phyloP scores from a whole-genome alignment of 78 protist species.

The Bigelowiella natans region DNA sequence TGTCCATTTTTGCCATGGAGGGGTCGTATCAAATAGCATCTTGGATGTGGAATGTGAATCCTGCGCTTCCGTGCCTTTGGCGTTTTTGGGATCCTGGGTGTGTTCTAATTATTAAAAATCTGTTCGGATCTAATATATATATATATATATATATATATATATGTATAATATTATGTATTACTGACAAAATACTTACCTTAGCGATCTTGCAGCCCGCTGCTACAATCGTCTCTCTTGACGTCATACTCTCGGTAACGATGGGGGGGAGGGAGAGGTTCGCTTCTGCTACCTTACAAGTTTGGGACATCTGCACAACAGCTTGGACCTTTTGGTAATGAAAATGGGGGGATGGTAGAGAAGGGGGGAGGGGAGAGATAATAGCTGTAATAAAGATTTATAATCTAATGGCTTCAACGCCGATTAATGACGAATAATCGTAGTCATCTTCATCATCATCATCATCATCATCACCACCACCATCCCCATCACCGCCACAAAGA shows the following conservation, averaged over 20 bases:
- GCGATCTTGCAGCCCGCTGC: not conserved
- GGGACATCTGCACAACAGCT: slow-evolving; percentile 22
- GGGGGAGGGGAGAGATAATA: not conserved
- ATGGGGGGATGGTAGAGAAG: not conserved
- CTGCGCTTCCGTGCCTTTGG: too few species aligned
- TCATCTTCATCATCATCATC: too few species aligned
- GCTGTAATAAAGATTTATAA: not conserved
- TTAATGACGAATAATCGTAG: too few species aligned
- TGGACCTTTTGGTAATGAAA: not conserved
- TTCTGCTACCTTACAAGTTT: not conserved
- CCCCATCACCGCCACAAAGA: not conserved
- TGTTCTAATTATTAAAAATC: too few species aligned
- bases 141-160: not conserved
- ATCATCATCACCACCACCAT: not conserved
- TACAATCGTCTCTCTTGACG: not conserved
- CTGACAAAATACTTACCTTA: not conserved
- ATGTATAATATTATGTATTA: not conserved
- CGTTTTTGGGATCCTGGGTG: too few species aligned
- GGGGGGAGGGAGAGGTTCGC: not conserved
- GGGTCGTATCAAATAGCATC: not conserved
- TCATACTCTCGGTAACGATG: not conserved
- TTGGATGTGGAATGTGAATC: too few species aligned
- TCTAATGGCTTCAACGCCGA: too few species aligned
- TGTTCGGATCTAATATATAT: not conserved
- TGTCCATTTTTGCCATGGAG: too few species aligned